Base-by-base conservation (phyloP, 2,329 filamentous ascomycete genomes). In the Ophiosphaerella korrae region DNA sequence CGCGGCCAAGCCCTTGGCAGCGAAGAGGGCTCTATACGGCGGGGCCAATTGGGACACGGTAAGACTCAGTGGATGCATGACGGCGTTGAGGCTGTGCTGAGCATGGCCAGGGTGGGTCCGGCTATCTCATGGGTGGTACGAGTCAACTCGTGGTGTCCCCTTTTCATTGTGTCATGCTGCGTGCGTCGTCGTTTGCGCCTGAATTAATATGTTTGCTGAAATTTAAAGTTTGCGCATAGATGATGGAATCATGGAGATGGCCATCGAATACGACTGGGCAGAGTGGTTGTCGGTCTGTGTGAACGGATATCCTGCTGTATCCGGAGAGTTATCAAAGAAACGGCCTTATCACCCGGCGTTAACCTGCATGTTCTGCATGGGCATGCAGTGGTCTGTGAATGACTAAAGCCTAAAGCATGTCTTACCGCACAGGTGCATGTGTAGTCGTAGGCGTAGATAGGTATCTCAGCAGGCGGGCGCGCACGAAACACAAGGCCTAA, bases 31-130 rank as follows among this genome's bases (percentile, higher is more conserved):
- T 49, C 48, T 47, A 48, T 40, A 51, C 37, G 55, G 58, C 59
- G 61, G 58, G 63, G 56, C 57, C 50, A 60, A 62, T 57, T 48
- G 42, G 50, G 42, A 37, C 42, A 52, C 45, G 43, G 35, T 45
- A 42, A 46, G 52, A 52, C 54, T 53, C 58, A 38, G 37, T 21
- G 53, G 37, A 16, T 64, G 64, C 64, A 62, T 66, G 60, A 60
- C 52, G 66, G 67, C 67, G 63, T 56, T 58, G 68, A 67, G 68
- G 67, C 68, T 68, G 66, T 69, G 68, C 53, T 58, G 48, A 29
- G 43, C 42, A 16, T 42, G 48, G 38, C 45, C 34, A 50, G 51
- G 62, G 40, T 49, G 21, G n/a, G 29, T 29, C 34, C 29, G 50
- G 45, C 48, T 43, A 46, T 38, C 45, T 8, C 55, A 57, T 44